A percentile compares a stretch with the other conserved stretches of the same genome.
phyloP scores from a whole-genome alignment of 2,329 filamentous ascomycete species.

The Xylariaceae sp. region DNA sequence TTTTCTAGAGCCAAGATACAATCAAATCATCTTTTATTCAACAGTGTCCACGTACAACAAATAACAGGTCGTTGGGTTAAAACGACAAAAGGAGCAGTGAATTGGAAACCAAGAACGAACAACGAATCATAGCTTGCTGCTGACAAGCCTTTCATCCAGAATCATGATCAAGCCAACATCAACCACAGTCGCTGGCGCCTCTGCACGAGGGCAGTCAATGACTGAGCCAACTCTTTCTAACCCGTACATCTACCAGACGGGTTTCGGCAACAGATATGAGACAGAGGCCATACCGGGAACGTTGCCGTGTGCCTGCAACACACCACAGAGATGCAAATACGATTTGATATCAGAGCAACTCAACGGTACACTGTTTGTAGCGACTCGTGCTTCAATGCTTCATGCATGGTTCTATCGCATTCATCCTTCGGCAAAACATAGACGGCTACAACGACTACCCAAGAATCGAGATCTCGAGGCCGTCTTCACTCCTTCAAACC shows the following conservation, averaged over 20 bases:
- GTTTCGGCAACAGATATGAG: constrained; percentile 1
- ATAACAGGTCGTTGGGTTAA: too few species aligned
- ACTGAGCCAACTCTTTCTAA: neutral
- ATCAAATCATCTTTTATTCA: too few species aligned
- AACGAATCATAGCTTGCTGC: too few species aligned
- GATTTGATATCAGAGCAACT: constrained; percentile 56
- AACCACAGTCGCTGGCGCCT: neutral
- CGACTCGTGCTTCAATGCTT: constrained; percentile 39
- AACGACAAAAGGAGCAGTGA: too few species aligned
- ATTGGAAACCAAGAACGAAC: too few species aligned
- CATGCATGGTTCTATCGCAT: constrained; percentile 47
- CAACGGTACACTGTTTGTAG: constrained; percentile 49
- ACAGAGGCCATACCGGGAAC: constrained; percentile 30
- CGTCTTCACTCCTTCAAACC: constrained; percentile 55
- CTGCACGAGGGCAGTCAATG: neutral
- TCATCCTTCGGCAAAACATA: constrained; percentile 41
- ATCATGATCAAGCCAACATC: neutral
- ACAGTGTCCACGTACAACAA: too few species aligned
- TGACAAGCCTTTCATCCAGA: too few species aligned
- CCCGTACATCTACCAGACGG: neutral
- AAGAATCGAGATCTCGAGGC: constrained; percentile 47
- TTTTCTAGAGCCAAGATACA: too few species aligned
- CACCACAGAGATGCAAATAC: constrained; percentile 51
- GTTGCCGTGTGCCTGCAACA: constrained; percentile 46
- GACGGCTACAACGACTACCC: constrained; percentile 33